A percentile compares a stretch with the other conserved stretches of the same genome.
Conservation (phyloP, 257 asterid genomes). For the Gardenia jasminoides region DNA sequence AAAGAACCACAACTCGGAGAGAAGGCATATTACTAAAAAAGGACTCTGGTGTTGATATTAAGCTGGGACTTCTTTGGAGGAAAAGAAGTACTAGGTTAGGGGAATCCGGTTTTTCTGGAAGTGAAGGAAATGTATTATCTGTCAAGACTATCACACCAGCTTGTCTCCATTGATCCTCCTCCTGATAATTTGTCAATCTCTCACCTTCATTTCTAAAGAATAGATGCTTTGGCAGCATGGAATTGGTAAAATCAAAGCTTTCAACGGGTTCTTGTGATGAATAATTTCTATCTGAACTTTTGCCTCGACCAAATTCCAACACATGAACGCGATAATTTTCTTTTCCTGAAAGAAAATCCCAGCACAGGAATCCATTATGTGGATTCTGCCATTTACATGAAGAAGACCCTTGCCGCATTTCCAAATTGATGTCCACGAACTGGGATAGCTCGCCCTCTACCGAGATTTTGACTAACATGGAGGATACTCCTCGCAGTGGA, state of each 20-base stretch:
- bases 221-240: neutral
- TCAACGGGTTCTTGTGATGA: no score
- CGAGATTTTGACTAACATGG: neutral
- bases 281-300: no score
- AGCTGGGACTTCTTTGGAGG: conserved; percentile 27
- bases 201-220: neutral
- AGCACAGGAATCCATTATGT: neutral
- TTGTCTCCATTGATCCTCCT: conserved; percentile 6
- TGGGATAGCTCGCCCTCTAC: neutral
- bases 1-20: conserved; percentile 26
- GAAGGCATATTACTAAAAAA: conserved; percentile 20
- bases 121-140: conserved; percentile 13
- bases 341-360: neutral
- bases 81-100: conserved; percentile 17
- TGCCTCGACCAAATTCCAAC: no score
- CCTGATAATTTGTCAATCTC: neutral
- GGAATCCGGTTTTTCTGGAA: conserved; percentile 16
- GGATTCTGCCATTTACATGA: neutral
- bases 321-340: neutral
- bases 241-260: neutral
- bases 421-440: neutral
- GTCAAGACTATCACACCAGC: conserved; percentile 15
- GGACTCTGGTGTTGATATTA: conserved; percentile 20
- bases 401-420: neutral
- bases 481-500: neutral